Percentiles rank a stretch among this genome's conserved stretches.
Evolutionary conservation across 164 flowering plant genomes (phyloP).

Genomic region (Tetrastigma voinierianum): DNA sequence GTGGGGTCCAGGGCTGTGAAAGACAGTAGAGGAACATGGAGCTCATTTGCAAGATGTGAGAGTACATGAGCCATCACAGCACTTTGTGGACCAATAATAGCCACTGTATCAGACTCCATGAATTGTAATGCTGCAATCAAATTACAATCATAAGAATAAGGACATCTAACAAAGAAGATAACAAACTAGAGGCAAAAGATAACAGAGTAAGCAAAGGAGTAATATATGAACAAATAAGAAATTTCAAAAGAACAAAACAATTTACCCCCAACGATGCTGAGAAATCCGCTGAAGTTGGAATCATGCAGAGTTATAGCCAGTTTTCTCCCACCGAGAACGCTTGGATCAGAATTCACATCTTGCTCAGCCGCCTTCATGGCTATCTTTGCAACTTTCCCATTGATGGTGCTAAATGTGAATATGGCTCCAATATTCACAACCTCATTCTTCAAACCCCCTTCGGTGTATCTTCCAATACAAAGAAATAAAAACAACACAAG

Average conservation of each 20-base stretch:
- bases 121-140: slow-evolving; percentile 46
- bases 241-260: background rate
- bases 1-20: slow-evolving; percentile 67
- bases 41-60: slow-evolving; percentile 64
- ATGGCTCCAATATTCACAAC: slow-evolving; percentile 62
- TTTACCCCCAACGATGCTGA: slow-evolving; percentile 60
- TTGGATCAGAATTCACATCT: slow-evolving; percentile 65
- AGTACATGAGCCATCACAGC: slow-evolving; percentile 62
- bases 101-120: slow-evolving; percentile 58
- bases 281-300: slow-evolving; percentile 62
- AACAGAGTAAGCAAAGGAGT: background rate
- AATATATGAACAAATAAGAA: background rate
- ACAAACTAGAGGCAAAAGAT: background rate
- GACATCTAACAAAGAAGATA: background rate
- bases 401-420: slow-evolving; percentile 40
- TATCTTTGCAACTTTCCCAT: slow-evolving; percentile 56
- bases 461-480: slow-evolving; percentile 11
- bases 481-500: slow-evolving; percentile 13
- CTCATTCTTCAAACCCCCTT: slow-evolving; percentile 22
- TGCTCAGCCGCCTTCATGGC: slow-evolving; percentile 70
- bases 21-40: slow-evolving; percentile 62
- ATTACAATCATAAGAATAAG: slow-evolving; percentile 1
- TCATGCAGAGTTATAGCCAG: slow-evolving; percentile 44
- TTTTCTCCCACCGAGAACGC: slow-evolving; percentile 55
- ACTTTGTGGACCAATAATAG: slow-evolving; percentile 62